phyloP scores from a whole-genome alignment of 257 asterid species.

The Solanum habrochaites region DNA sequence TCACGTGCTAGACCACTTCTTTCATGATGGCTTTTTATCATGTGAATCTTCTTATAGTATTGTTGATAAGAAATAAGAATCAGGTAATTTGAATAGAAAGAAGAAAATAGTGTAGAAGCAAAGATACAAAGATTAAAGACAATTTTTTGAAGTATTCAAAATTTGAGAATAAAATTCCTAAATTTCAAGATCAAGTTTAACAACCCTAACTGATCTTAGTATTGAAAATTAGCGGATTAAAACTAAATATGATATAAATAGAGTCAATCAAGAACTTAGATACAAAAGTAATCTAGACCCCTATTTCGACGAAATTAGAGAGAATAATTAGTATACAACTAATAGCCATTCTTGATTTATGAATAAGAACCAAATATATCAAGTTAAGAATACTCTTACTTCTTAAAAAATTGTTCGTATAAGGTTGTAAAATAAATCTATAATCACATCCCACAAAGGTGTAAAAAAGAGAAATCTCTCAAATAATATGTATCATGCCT shows the following conservation, averaged over 20 bases:
- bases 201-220: not conserved
- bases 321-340: not conserved
- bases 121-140: not conserved
- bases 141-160: not conserved
- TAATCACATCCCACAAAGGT: not conserved
- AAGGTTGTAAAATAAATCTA: not conserved
- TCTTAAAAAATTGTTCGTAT: not conserved
- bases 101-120: not conserved
- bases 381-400: not conserved
- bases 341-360: not conserved
- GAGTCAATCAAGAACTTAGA: not conserved
- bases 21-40: not conserved
- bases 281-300: not conserved
- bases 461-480: not conserved
- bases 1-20: not conserved
- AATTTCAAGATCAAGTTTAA: not conserved
- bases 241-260: not conserved
- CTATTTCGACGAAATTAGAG: not conserved
- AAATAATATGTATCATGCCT: not conserved
- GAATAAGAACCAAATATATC: not conserved
- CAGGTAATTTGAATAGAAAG: not conserved
- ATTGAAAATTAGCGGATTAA: not conserved
- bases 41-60: not conserved
- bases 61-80: not conserved
- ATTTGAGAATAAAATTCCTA: not conserved